These are phyloP conservation scores for Prunus yedoensis DNA, from an alignment of 331 rosid species.

Conservation along the genomic window DNA sequence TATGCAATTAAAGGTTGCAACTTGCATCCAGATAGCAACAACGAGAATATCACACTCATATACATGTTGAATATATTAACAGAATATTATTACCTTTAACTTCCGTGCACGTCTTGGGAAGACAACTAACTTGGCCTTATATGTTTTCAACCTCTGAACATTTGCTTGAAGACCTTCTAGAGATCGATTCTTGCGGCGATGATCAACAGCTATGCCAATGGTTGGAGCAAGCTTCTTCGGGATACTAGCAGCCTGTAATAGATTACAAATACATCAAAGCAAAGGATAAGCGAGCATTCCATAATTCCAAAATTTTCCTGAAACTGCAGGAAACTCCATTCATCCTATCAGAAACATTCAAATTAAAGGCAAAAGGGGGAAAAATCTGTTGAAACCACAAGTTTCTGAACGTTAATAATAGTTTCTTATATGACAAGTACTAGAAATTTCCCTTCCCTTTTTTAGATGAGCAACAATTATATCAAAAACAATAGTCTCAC, in stretches of 20 bases:
- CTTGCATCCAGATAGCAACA: not conserved
- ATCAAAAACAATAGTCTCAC: not conserved
- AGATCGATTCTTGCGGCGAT: slow-evolving; percentile 61
- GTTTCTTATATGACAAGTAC: not conserved
- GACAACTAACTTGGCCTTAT: slow-evolving; percentile 74
- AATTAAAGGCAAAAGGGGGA: too few relatives aligned
- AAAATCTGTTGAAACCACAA: too few relatives aligned
- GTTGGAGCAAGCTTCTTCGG: slow-evolving; percentile 67
- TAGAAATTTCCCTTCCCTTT: too few relatives aligned
- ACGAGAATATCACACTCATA: not conserved
- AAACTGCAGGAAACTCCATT: too few relatives aligned
- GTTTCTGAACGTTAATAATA: too few relatives aligned
- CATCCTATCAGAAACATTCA: too few relatives aligned
- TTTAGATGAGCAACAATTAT: too few relatives aligned
- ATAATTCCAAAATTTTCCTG: not conserved
- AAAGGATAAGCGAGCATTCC: not conserved
- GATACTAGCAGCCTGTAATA: slow-evolving; percentile 63
- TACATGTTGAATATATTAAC: not conserved
- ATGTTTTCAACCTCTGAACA: slow-evolving; percentile 71
- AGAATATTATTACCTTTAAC: slow-evolving; percentile 41
- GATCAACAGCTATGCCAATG: slow-evolving; percentile 68
- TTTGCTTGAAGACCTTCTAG: slow-evolving; percentile 60
- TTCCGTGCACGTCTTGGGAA: slow-evolving; percentile 69
- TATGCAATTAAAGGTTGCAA: not conserved
- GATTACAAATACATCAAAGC: not conserved